Evolutionary conservation across 1,284 basidiomycete genomes (phyloP).

Genomic region (Testicularia cyperi): DNA sequence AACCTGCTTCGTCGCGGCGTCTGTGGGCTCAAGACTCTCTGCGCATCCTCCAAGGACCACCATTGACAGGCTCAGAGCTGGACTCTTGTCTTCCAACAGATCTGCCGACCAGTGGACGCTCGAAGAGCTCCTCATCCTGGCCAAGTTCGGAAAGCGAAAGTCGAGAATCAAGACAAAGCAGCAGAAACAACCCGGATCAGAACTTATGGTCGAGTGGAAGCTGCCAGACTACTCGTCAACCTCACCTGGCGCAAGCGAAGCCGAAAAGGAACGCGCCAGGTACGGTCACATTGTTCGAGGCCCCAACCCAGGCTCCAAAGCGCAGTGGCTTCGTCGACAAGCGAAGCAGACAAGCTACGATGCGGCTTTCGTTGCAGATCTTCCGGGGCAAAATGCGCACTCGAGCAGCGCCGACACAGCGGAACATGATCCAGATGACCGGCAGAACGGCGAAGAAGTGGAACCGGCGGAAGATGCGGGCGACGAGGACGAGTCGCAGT

Average conservation of each 20-base stretch:
- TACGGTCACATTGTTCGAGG: background rate
- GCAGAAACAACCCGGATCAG: no score
- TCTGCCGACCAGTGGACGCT: no score
- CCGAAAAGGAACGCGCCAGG: background rate
- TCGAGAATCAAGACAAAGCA: no score
- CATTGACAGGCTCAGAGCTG: no score
- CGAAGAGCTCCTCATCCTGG: background rate
- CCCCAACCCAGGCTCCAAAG: background rate
- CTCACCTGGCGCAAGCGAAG: background rate
- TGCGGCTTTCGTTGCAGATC: no score
- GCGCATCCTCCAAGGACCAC: no score
- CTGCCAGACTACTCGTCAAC: background rate
- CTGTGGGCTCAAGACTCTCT: constrained; percentile 49
- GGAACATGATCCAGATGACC: no score
- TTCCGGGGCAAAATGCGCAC: no score
- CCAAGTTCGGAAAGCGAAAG: background rate
- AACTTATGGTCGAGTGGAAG: background rate
- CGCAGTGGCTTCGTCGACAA: no score
- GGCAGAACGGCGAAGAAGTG: background rate
- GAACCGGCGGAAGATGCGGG: background rate
- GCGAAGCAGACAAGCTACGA: no score
- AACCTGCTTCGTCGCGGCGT: constrained; percentile 73
- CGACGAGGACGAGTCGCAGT: constrained; percentile 65
- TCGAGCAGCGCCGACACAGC: no score
- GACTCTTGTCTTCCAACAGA: no score